Percentiles rank a stretch among this genome's conserved stretches.
phyloP scores from a whole-genome alignment of 306 rosid genomes.

The Abrus precatorius region DNA sequence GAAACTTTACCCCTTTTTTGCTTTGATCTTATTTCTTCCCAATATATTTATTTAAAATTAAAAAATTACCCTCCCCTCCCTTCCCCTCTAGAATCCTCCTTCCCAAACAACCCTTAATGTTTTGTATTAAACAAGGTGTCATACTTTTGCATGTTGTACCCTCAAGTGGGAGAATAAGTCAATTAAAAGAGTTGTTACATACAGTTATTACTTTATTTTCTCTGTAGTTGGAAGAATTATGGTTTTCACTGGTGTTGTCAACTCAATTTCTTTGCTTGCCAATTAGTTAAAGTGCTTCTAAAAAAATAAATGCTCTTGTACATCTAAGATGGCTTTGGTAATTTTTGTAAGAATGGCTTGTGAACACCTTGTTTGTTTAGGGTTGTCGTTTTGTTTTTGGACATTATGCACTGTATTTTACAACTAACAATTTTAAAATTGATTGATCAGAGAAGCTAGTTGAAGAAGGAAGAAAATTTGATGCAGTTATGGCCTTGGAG shows the following conservation, averaged over 20 bases:
- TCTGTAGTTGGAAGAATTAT: constrained; percentile 6
- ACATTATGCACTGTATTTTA: not conserved
- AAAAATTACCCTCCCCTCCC: no score
- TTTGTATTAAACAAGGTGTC: constrained; percentile 18
- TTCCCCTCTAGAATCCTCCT: no score
- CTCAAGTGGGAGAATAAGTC: constrained; percentile 6
- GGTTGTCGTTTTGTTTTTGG: not conserved
- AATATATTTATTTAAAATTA: no score
- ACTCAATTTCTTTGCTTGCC: constrained; percentile 20
- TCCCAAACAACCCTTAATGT: not conserved
- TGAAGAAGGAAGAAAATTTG: constrained; percentile 81
- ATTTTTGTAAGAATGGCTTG: constrained; percentile 33
- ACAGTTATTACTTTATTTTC: not conserved
- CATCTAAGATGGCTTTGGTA: constrained; percentile 22
- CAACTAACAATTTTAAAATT: constrained; percentile 27
- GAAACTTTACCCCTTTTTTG: not conserved
- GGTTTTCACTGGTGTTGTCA: constrained; percentile 10
- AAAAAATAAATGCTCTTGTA: not conserved
- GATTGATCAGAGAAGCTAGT: constrained; percentile 80
- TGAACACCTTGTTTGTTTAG: constrained; percentile 17
- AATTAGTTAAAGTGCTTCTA: not conserved
- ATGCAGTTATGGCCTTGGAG: constrained; percentile 91
- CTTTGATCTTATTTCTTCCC: constrained; percentile 4
- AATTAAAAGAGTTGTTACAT: not conserved
- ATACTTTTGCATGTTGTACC: not conserved